These are phyloP conservation scores for Torulaspora globosa DNA, from an alignment of 1,139 yeast species.

Conservation along the genomic window DNA sequence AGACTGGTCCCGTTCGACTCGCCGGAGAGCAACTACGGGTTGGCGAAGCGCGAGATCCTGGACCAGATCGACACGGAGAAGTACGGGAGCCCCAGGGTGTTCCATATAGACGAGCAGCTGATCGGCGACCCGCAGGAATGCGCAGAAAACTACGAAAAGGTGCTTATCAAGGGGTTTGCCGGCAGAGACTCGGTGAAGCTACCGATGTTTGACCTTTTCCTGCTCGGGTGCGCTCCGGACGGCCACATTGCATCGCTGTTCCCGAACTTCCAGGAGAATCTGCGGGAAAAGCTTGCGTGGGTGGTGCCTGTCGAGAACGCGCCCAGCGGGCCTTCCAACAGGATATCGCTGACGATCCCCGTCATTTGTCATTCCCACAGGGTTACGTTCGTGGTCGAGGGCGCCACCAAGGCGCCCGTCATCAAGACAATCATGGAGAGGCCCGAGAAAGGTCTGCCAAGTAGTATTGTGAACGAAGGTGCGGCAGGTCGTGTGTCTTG, in stretches of 20 bases:
- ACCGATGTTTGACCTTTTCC: conserved; percentile 86
- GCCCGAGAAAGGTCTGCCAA: conserved; percentile 94
- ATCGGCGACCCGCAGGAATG: conserved; percentile 87
- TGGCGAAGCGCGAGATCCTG: conserved; percentile 75
- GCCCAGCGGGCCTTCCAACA: conserved; percentile 80
- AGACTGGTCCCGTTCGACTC: conserved; percentile 85
- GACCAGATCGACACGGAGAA: conserved; percentile 53
- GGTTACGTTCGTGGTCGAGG: conserved; percentile 92
- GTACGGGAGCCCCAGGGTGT: conserved; percentile 61
- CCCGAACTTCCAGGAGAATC: conserved; percentile 78
- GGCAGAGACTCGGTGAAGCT: conserved; percentile 91
- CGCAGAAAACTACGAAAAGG: conserved; percentile 88
- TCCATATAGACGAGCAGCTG: conserved; percentile 73
- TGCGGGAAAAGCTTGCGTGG: conserved; percentile 93
- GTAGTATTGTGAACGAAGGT: conserved; percentile 88
- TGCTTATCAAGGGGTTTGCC: conserved; percentile 85
- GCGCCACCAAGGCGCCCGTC: conserved; percentile 91
- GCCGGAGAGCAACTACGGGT: conserved; percentile 84
- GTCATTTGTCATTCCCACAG: conserved; percentile 92
- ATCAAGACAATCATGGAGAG: conserved; percentile 92
- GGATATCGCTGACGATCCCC: conserved; percentile 91
- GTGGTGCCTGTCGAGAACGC: conserved; percentile 91
- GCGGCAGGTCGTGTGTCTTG: conserved; percentile 96
- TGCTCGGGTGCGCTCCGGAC: conserved; percentile 97
- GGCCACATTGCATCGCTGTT: conserved; percentile 96